These are phyloP conservation scores for Avena atlantica DNA, from an alignment of 176 grass and related monocot species.

Conservation along the genomic window DNA sequence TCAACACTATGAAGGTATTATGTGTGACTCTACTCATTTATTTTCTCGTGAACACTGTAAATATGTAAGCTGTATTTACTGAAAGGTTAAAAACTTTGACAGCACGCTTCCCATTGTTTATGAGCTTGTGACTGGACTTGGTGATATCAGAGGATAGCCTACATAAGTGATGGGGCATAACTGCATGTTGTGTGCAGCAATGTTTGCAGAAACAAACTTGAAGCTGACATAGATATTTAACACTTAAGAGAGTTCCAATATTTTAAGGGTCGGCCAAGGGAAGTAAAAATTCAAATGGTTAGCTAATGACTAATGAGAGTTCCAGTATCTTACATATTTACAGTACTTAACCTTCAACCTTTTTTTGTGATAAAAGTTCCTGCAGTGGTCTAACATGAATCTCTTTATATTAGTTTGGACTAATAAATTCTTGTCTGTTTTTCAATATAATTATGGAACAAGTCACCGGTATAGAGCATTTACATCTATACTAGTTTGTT, in stretches of 20 bases:
- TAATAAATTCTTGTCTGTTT: background rate
- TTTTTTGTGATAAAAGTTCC: slow-evolving; percentile 13
- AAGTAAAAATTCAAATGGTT: slow-evolving; percentile 28
- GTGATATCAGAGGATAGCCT: slow-evolving; percentile 4
- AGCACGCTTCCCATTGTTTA: slow-evolving; percentile 15
- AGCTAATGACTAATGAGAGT: slow-evolving; percentile 20
- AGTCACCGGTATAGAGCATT: slow-evolving; percentile 24
- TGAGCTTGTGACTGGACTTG: background rate
- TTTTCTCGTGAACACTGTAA: slow-evolving; percentile 16
- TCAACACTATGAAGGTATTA: slow-evolving; percentile 12
- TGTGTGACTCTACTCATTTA: slow-evolving; percentile 14
- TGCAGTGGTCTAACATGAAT: slow-evolving; percentile 5
- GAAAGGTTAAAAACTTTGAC: background rate
- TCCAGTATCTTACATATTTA: slow-evolving; percentile 24
- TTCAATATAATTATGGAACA: slow-evolving; percentile 26
- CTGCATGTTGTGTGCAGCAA: slow-evolving; percentile 26
- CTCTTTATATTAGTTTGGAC: slow-evolving; percentile 25
- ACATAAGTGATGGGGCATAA: background rate
- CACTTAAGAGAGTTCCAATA: background rate
- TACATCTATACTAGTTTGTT: slow-evolving; percentile 1
- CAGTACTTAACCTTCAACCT: slow-evolving; percentile 31
- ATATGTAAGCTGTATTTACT: slow-evolving; percentile 31
- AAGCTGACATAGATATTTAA: background rate
- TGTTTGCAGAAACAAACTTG: background rate
- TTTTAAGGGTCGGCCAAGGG: slow-evolving; percentile 24